These are phyloP conservation scores for Cryptosporidium tyzzeri DNA, from an alignment of 169 alveolate genomes.

Conservation along the genomic window DNA sequence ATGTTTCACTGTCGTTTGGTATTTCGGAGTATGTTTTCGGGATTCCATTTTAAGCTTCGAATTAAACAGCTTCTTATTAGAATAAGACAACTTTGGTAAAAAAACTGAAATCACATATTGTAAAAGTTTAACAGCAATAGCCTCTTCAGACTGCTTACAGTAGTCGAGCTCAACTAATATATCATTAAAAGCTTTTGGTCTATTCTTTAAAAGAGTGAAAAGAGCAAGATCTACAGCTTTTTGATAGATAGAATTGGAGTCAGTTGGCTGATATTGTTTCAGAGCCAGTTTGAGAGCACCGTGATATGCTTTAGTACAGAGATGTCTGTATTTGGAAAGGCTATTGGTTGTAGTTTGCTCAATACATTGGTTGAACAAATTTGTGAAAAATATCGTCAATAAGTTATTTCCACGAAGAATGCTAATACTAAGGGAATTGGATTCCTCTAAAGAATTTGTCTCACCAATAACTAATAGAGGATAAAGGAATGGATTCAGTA, in stretches of 20 bases:
- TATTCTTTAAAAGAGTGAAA: slow-evolving; percentile 22
- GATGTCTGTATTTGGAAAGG: slow-evolving; percentile 22
- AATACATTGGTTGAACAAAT: slow-evolving; percentile 54
- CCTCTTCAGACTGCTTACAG: slow-evolving; percentile 60
- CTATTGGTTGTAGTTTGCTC: slow-evolving; percentile 2
- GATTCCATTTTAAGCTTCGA: background rate
- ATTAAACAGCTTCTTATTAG: background rate
- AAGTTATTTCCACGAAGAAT: slow-evolving; percentile 48
- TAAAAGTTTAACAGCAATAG: slow-evolving; percentile 38
- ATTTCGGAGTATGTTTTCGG: background rate
- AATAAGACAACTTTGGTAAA: slow-evolving; percentile 40
- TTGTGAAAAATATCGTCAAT: slow-evolving; percentile 24
- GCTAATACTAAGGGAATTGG: slow-evolving; percentile 66
- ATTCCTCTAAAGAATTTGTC: slow-evolving; percentile 41
- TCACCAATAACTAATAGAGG: slow-evolving; percentile 66
- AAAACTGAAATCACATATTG: slow-evolving; percentile 47
- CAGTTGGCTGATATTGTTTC: slow-evolving; percentile 62
- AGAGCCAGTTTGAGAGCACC: slow-evolving; percentile 65
- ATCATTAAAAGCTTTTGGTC: slow-evolving; percentile 45
- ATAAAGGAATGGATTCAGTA: slow-evolving; percentile 38
- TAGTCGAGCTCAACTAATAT: slow-evolving; percentile 41
- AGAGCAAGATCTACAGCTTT: slow-evolving; percentile 42
- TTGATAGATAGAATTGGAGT: slow-evolving; percentile 33
- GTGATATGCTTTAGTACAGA: slow-evolving; percentile 45
- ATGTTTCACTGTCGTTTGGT: background rate